phyloP scores from a whole-genome alignment of 306 rosid species.

The Abrus pulchellus region DNA sequence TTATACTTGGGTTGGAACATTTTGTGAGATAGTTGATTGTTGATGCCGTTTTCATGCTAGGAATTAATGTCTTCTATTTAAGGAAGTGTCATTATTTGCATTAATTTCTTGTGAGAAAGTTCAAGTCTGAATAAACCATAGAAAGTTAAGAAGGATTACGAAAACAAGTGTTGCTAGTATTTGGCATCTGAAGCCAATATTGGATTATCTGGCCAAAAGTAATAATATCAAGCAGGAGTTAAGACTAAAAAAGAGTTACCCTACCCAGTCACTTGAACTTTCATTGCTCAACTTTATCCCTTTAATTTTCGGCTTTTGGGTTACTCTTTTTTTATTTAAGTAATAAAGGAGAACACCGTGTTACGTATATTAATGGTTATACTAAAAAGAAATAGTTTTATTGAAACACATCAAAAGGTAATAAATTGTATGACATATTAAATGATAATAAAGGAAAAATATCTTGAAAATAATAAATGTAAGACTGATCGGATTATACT shows the following conservation, averaged over 20 bases:
- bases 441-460: no score
- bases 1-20: constrained; percentile 6
- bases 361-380: no score
- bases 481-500: no score
- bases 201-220: constrained; percentile 3
- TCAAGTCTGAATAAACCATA: neutral
- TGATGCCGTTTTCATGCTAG: neutral
- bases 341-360: no score
- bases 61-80: constrained; percentile 17
- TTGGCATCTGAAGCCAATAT: neutral
- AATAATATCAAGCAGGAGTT: neutral
- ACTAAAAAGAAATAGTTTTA: no score
- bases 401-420: no score
- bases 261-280: neutral
- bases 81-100: constrained; percentile 11
- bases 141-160: neutral
- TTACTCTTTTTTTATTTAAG: neutral
- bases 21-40: constrained; percentile 31
- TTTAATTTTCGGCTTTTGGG: neutral
- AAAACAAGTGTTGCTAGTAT: neutral
- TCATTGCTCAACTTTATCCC: neutral
- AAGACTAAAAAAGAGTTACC: neutral
- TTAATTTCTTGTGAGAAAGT: neutral
- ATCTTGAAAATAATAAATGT: no score
- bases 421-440: no score